These are phyloP conservation scores for Heracleum sosnowskyi DNA, from an alignment of 129 eudicot species.

Conservation along the genomic window DNA sequence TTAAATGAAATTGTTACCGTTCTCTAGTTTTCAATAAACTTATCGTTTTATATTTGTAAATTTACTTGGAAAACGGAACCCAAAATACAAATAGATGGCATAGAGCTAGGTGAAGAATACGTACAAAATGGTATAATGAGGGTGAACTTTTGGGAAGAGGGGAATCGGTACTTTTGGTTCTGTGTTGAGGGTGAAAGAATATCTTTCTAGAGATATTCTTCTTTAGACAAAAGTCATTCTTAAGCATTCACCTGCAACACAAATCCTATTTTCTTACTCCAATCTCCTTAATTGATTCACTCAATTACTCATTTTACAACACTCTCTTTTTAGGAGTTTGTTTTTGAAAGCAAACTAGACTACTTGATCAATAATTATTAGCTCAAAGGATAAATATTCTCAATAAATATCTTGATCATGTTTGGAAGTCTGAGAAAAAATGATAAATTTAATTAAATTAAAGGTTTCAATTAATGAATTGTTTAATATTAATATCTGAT, in stretches of 20 bases:
- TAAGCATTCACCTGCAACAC: background rate
- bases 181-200: background rate
- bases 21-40: too few relatives aligned
- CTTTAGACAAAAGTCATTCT: background rate
- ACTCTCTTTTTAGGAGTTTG: background rate
- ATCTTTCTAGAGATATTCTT: constrained; percentile 4
- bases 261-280: background rate
- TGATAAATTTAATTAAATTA: too few relatives aligned
- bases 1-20: background rate
- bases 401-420: too few relatives aligned
- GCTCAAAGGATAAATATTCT: background rate
- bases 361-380: too few relatives aligned
- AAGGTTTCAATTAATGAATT: too few relatives aligned
- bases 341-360: background rate
- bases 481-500: too few relatives aligned
- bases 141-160: background rate
- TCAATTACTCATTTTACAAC: background rate
- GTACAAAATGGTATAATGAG: background rate
- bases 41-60: too few relatives aligned
- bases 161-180: background rate
- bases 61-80: too few relatives aligned
- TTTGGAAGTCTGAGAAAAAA: too few relatives aligned
- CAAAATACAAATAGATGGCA: too few relatives aligned
- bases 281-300: background rate
- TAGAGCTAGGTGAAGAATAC: background rate